Conservation (phyloP, 2,329 filamentous ascomycete genomes). For the Pseudohalonectria lignicola region DNA sequence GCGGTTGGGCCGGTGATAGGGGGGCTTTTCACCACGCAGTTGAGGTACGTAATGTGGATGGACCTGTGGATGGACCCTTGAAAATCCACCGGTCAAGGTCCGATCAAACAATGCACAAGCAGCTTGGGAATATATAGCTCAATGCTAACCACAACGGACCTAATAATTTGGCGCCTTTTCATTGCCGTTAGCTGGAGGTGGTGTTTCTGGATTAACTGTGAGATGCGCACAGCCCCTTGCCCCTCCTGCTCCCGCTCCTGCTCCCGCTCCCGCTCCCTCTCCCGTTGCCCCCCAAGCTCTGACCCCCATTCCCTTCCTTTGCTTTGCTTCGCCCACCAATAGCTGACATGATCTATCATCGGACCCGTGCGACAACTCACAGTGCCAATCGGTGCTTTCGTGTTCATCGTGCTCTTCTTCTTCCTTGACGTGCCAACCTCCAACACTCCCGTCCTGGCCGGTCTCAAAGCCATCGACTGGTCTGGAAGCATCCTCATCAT, state of each 20-base stretch:
- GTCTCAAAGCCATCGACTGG: slow-evolving; percentile 55
- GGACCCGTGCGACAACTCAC: too few species aligned
- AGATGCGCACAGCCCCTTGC: too few species aligned
- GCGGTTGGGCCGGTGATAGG: slow-evolving; percentile 9
- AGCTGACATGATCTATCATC: too few species aligned
- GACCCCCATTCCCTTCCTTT: neutral
- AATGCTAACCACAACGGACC: too few species aligned
- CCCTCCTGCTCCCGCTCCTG: too few species aligned
- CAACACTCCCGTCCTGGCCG: slow-evolving; percentile 47
- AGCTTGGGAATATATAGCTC: too few species aligned
- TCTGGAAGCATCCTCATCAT: slow-evolving; percentile 36
- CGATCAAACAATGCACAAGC: too few species aligned
- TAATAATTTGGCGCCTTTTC: too few species aligned
- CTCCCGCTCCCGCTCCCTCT: neutral
- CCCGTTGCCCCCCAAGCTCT: neutral
- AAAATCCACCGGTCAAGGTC: too few species aligned
- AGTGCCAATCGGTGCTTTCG: slow-evolving; percentile 23
- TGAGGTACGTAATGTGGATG: neutral
- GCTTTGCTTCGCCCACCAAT: too few species aligned
- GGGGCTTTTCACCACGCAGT: neutral
- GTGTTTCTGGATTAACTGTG: slow-evolving; percentile 56
- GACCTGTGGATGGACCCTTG: too few species aligned
- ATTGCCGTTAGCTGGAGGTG: slow-evolving; percentile 57
- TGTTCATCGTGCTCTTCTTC: slow-evolving; percentile 39
- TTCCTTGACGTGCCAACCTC: slow-evolving; percentile 59